phyloP scores from a whole-genome alignment of 2,329 filamentous ascomycete species.

The Chaetomiaceae sp. region DNA sequence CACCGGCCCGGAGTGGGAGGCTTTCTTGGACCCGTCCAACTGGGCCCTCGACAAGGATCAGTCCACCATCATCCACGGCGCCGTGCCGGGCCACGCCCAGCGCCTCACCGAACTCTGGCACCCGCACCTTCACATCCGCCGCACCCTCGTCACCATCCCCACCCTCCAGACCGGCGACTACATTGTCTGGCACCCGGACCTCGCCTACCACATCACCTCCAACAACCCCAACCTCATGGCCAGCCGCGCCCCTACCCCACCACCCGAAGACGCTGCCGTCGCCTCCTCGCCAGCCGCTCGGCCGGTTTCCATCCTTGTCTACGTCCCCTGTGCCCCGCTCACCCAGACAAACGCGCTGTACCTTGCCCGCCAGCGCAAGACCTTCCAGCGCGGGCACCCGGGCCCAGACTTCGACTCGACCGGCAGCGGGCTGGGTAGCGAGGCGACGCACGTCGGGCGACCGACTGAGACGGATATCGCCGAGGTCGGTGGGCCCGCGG shows the following conservation, averaged over 20 bases:
- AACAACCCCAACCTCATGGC: slow-evolving; percentile 41
- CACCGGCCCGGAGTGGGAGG: slow-evolving; percentile 41
- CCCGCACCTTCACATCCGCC: slow-evolving; percentile 47
- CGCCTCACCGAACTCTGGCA: slow-evolving; percentile 53
- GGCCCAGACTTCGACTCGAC: slow-evolving; percentile 50
- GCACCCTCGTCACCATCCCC: slow-evolving; percentile 50
- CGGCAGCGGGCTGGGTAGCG: slow-evolving; percentile 43
- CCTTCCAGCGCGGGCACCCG: slow-evolving; percentile 46
- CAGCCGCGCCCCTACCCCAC: slow-evolving; percentile 30
- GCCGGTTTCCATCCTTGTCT: slow-evolving; percentile 46
- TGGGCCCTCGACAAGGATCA: slow-evolving; percentile 43
- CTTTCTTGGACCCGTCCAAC: slow-evolving; percentile 43
- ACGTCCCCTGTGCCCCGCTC: slow-evolving; percentile 49
- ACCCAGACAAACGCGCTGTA: slow-evolving; percentile 54
- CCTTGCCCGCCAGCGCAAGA: slow-evolving; percentile 51
- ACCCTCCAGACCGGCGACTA: slow-evolving; percentile 51
- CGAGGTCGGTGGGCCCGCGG: slow-evolving; percentile 44
- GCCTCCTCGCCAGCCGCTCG: slow-evolving; percentile 7
- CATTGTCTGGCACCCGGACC: slow-evolving; percentile 53
- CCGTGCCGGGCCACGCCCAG: slow-evolving; percentile 52
- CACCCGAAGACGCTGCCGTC: slow-evolving; percentile 18
- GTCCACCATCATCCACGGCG: slow-evolving; percentile 52
- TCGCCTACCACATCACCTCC: slow-evolving; percentile 48
- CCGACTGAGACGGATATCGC: slow-evolving; percentile 47
- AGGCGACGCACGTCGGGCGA: slow-evolving; percentile 44